Evolutionary conservation across 2,329 filamentous ascomycete genomes (phyloP).

Genomic region (Epichloe elymi): DNA sequence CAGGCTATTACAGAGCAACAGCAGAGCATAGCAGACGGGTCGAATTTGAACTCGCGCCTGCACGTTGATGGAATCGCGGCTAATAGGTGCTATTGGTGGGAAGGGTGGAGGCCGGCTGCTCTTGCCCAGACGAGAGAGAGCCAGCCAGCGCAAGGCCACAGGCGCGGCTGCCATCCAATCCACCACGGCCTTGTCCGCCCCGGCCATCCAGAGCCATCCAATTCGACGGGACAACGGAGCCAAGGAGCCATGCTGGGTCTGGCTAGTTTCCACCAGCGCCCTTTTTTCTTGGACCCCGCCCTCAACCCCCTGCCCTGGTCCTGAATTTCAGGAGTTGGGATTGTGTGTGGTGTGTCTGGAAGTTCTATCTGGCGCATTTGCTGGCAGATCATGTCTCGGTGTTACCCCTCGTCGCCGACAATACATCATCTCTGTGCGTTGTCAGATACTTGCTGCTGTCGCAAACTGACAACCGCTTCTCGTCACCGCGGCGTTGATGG

Average conservation of each 20-base stretch:
- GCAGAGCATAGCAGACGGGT: too few relatives aligned
- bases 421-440: not conserved
- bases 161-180: not conserved
- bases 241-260: too few relatives aligned
- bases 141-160: not conserved
- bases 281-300: constrained; percentile 1
- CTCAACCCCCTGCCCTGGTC: not conserved
- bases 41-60: too few relatives aligned
- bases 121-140: constrained; percentile 5
- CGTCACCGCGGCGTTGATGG: constrained; percentile 3
- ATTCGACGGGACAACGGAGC: not conserved
- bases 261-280: not conserved
- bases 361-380: not conserved
- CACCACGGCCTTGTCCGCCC: not conserved
- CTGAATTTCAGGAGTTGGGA: constrained; percentile 4
- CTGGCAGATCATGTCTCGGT: constrained; percentile 28
- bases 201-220: not conserved
- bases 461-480: not conserved
- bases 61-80: too few relatives aligned
- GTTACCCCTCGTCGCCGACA: constrained; percentile 7
- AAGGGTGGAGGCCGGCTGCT: constrained; percentile 1
- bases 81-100: too few relatives aligned
- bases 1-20: not conserved
- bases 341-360: not conserved
- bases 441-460: constrained; percentile 3